phyloP scores from a whole-genome alignment of 257 asterid species.

The Capsicum rhomboideum region DNA sequence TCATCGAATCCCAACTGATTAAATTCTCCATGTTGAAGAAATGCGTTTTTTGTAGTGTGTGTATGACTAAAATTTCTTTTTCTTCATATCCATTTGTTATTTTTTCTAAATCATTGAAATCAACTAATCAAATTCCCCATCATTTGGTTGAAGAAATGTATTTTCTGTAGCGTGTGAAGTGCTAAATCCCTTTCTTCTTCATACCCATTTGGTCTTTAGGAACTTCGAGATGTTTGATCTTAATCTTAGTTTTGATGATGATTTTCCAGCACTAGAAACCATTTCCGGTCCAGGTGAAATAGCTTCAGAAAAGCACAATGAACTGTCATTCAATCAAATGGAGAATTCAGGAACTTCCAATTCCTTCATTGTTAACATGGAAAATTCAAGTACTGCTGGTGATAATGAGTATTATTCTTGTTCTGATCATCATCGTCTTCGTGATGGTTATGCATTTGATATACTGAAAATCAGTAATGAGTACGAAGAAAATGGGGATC shows the following conservation, averaged over 20 bases:
- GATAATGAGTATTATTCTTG: constrained; percentile 22
- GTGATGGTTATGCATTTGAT: constrained; percentile 27
- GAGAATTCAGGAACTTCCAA: constrained; percentile 78
- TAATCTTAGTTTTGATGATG: constrained; percentile 34
- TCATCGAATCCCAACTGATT: too few relatives aligned
- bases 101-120: constrained; percentile 11
- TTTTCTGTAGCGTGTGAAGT: too few relatives aligned
- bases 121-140: background rate
- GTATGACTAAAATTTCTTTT: constrained; percentile 28
- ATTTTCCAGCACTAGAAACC: constrained; percentile 22
- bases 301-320: constrained; percentile 18
- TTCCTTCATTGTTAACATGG: constrained; percentile 63
- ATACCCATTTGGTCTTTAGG: background rate
- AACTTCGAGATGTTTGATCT: constrained; percentile 49
- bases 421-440: constrained; percentile 9
- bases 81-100: constrained; percentile 30
- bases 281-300: background rate
- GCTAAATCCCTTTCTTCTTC: too few relatives aligned
- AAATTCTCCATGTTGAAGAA: too few relatives aligned
- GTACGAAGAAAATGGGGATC: constrained; percentile 28
- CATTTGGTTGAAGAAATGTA: too few relatives aligned
- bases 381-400: constrained; percentile 56
- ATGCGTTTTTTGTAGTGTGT: background rate
- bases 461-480: constrained; percentile 18
- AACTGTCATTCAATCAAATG: constrained; percentile 38